Base-by-base conservation (phyloP, 768 basidiomycete genomes). In the Suillus ampliporus region DNA sequence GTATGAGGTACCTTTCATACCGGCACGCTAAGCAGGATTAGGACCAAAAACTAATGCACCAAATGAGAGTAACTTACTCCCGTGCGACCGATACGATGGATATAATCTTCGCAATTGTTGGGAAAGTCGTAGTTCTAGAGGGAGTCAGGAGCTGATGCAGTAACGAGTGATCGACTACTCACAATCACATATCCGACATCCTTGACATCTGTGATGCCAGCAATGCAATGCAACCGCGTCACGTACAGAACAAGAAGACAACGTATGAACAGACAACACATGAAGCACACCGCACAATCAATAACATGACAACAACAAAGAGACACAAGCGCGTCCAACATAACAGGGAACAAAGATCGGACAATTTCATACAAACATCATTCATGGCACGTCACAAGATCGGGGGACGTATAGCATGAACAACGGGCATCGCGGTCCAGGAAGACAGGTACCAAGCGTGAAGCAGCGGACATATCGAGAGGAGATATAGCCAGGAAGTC, bases 81-180 rank as follows among this genome's bases (percentile, higher is more conserved):
- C 67, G 97, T 97, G 76, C 97, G 95, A 66, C 97, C 97, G 72
- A 99, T 99, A 69, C 97, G 94, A 79, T 99, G 97, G 64, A 98
- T 95, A 78, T 99, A 99, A 78, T 97, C 96, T 81, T 97, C 95
- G 72, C 92, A 94, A 74, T 97, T 96, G 79, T 97, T 97, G 1
- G 96, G 95, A 83, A 99, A 97, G 76, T 98, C 96, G 75, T 93
- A 96, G 79, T 95, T 95, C 95, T 96, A 67, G 3, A 57, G 48
- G n/a, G 40, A 60, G 38, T 10, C 56, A 62, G 68, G 57, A 69
- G 58, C 3, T 44, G 46, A 37, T 54, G 64, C 44, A 65, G 51
- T 1, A 14, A 57, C 47, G 43, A 10, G 41, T 65, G 7, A 56
- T 57, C 19, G 41, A 53, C 57, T 15, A 86, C 93, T 75, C 70